Percentiles rank a stretch among this genome's conserved stretches.
Evolutionary conservation across 2,329 filamentous ascomycete species (phyloP).

Genomic region (Cryphonectria naterciae): DNA sequence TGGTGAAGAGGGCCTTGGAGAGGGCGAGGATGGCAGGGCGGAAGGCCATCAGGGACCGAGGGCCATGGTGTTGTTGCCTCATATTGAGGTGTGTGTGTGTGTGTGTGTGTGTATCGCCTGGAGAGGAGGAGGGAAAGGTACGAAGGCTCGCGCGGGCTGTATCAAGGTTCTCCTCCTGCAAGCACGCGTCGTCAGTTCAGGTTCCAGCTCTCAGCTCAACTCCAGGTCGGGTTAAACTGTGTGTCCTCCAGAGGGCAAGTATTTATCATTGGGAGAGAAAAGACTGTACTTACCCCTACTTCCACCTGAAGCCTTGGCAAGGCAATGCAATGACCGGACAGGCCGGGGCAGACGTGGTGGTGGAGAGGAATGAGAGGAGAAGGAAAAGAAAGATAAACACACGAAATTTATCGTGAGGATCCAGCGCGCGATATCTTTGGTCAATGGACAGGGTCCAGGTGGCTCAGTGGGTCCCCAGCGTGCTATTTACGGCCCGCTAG

Average conservation of each 20-base stretch:
- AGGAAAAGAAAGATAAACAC: neutral
- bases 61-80: conserved; percentile 17
- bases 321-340: conserved; percentile 9
- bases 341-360: neutral
- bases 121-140: neutral
- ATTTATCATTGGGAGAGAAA: neutral
- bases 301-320: neutral
- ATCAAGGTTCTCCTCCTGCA: conserved; percentile 7
- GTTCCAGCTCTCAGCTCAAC: no score
- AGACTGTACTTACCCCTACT: neutral
- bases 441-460: conserved; percentile 3
- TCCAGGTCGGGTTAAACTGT: neutral
- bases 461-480: conserved; percentile 2
- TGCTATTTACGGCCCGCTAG: neutral
- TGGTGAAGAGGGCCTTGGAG: conserved; percentile 53
- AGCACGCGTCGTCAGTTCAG: neutral
- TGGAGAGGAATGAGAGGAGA: neutral
- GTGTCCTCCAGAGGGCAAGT: neutral
- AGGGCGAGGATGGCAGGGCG: conserved; percentile 53
- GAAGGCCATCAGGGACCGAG: conserved; percentile 25
- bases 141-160: neutral
- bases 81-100: conserved; percentile 9
- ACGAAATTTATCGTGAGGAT: conserved; percentile 8
- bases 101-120: neutral
- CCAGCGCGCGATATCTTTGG: conserved; percentile 10